These are phyloP conservation scores for Juglanconis sp. DNA, from an alignment of 2,329 filamentous ascomycete genomes.

Conservation along the genomic window DNA sequence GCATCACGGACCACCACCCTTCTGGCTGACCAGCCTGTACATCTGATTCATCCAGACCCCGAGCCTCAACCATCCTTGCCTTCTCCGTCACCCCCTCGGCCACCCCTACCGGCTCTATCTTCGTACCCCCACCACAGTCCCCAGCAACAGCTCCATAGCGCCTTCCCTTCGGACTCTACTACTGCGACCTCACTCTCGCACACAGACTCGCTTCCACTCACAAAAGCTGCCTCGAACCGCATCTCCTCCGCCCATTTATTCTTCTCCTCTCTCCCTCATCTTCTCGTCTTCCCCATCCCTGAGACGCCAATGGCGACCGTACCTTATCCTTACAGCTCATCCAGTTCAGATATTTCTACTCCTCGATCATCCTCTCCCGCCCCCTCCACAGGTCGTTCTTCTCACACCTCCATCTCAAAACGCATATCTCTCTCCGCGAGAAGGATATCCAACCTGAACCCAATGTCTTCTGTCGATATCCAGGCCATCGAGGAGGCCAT, in stretches of 20 bases:
- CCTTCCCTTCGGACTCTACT: conserved; percentile 6
- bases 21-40: conserved; percentile 1
- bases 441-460: conserved; percentile 51
- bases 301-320: conserved; percentile 40
- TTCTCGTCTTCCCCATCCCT: conserved; percentile 23
- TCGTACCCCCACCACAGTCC: conserved; percentile 10
- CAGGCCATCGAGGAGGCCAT: conserved; percentile 56
- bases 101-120: conserved; percentile 12
- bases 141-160: conserved; percentile 2
- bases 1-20: not conserved
- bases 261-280: conserved; percentile 20
- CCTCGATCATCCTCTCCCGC: conserved; percentile 53
- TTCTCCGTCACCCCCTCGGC: not conserved
- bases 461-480: conserved; percentile 56
- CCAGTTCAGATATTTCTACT: conserved; percentile 49
- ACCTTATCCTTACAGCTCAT: conserved; percentile 44
- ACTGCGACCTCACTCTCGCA: not conserved
- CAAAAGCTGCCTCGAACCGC: conserved; percentile 11
- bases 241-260: conserved; percentile 9
- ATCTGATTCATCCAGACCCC: conserved; percentile 14
- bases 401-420: conserved; percentile 50
- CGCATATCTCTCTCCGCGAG: conserved; percentile 47
- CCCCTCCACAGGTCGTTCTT: conserved; percentile 46
- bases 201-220: conserved; percentile 2
- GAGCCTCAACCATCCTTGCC: not conserved